Evolutionary conservation across 1,284 basidiomycete genomes (phyloP).

Genomic region (Neolentinus lepideus): DNA sequence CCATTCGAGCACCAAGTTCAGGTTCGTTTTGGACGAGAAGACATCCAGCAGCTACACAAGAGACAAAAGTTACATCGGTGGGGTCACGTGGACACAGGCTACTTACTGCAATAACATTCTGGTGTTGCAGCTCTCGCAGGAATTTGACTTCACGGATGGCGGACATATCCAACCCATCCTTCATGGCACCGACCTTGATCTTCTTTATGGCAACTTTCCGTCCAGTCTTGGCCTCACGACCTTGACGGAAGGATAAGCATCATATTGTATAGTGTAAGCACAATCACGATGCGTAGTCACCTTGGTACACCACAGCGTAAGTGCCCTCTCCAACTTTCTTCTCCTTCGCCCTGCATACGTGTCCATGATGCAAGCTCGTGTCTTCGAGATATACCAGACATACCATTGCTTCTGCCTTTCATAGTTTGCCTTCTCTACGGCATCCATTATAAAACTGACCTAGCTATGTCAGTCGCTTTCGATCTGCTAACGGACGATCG

Average conservation of each 20-base stretch:
- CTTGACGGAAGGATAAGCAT: slow-evolving; percentile 25
- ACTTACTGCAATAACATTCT: slow-evolving; percentile 87
- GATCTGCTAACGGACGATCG: background rate
- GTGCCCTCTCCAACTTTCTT: slow-evolving; percentile 93
- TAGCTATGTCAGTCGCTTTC: background rate
- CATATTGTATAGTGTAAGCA: background rate
- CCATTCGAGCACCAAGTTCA: slow-evolving; percentile 97
- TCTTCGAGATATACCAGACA: slow-evolving; percentile 8
- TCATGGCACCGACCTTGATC: slow-evolving; percentile 94
- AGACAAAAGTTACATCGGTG: background rate
- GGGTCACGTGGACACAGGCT: too few relatives aligned
- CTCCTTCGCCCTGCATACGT: slow-evolving; percentile 63
- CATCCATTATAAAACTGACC: slow-evolving; percentile 45
- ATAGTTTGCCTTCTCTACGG: slow-evolving; percentile 66
- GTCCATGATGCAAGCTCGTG: slow-evolving; percentile 5
- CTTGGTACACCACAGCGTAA: slow-evolving; percentile 95
- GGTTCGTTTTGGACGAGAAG: slow-evolving; percentile 92
- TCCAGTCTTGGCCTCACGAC: slow-evolving; percentile 61
- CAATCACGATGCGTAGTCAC: slow-evolving; percentile 29
- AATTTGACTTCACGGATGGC: slow-evolving; percentile 98
- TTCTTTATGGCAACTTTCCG: slow-evolving; percentile 95
- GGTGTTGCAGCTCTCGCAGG: slow-evolving; percentile 88
- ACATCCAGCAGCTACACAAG: slow-evolving; percentile 82
- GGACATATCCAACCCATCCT: slow-evolving; percentile 98
- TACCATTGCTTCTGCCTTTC: slow-evolving; percentile 68